Percentiles rank a stretch among this genome's conserved stretches.
Conservation (phyloP, 345 rosid species). For the Gossypium anomalum region DNA sequence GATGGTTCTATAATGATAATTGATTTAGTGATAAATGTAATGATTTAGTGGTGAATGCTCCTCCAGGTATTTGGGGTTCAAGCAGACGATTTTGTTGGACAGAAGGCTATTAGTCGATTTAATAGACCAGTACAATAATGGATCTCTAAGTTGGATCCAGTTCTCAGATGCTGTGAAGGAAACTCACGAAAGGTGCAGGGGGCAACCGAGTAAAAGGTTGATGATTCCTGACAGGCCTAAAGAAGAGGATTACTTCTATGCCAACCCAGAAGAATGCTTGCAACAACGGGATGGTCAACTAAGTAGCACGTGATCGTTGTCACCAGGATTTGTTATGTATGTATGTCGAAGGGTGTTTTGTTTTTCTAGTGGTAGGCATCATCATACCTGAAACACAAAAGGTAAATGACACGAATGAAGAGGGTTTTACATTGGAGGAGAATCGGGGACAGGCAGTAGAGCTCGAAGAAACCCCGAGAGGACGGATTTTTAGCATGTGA, state of each 20-base stretch:
- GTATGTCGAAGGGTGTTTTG: slow-evolving; percentile 2
- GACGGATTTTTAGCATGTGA: slow-evolving; percentile 20
- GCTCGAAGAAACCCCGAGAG: slow-evolving; percentile 17
- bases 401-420: slow-evolving; percentile 11
- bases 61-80: slow-evolving; percentile 78
- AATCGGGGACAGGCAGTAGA: slow-evolving; percentile 13
- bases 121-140: slow-evolving; percentile 64
- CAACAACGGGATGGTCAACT: slow-evolving; percentile 33
- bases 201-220: slow-evolving; percentile 55
- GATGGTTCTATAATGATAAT: neutral
- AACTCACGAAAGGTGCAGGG: slow-evolving; percentile 64
- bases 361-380: slow-evolving; percentile 19
- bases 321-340: slow-evolving; percentile 3
- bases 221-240: slow-evolving; percentile 81
- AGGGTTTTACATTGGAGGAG: slow-evolving; percentile 15
- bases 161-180: slow-evolving; percentile 74
- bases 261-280: slow-evolving; percentile 93
- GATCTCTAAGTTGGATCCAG: slow-evolving; percentile 70
- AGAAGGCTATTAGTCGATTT: slow-evolving; percentile 71
- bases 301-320: slow-evolving; percentile 35
- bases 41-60: neutral
- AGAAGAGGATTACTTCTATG: slow-evolving; percentile 90
- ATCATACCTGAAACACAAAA: slow-evolving; percentile 19
- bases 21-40: neutral
- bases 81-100: slow-evolving; percentile 75